Percentiles rank a stretch among this genome's conserved stretches.
These are phyloP conservation scores for Berberis vulgaris DNA, from an alignment of 164 flowering plant species.

Conservation along the genomic window DNA sequence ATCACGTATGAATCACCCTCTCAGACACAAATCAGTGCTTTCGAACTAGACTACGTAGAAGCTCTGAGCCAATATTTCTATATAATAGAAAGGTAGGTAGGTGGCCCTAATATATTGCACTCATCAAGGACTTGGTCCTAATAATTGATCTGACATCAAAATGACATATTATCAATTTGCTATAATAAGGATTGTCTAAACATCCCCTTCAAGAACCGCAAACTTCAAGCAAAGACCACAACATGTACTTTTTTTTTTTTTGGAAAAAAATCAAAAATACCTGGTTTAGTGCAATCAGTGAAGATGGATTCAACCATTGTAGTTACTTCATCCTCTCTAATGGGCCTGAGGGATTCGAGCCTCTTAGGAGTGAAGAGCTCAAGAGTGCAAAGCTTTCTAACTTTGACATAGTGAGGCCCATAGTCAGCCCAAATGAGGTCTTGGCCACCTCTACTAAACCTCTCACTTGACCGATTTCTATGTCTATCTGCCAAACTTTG, in stretches of 20 bases:
- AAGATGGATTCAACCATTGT: slow-evolving; percentile 50
- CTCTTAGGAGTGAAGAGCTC: slow-evolving; percentile 46
- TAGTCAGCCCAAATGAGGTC: slow-evolving; percentile 61
- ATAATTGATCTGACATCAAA: no score
- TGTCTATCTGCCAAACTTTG: slow-evolving; percentile 40
- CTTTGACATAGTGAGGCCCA: slow-evolving; percentile 58
- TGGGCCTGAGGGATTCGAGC: slow-evolving; percentile 40
- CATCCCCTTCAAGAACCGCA: no score
- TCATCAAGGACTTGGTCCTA: not conserved
- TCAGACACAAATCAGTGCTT: no score
- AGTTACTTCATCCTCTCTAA: slow-evolving; percentile 54
- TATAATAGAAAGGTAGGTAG: no score
- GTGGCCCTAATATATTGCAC: no score
- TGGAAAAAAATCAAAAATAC: slow-evolving; percentile 10
- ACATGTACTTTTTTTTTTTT: not conserved
- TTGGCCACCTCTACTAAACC: slow-evolving; percentile 36
- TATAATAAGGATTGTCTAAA: no score
- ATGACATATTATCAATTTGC: no score
- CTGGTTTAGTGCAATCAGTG: slow-evolving; percentile 28
- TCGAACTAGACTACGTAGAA: no score
- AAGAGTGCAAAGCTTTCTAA: slow-evolving; percentile 44
- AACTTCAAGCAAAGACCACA: not conserved
- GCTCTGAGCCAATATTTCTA: no score
- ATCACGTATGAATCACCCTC: no score
- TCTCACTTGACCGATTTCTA: slow-evolving; percentile 25